A percentile compares a stretch with the other conserved stretches of the same genome.
These are phyloP conservation scores for Aspergillus tamarii DNA, from an alignment of 2,329 filamentous ascomycete species.

Conservation along the genomic window DNA sequence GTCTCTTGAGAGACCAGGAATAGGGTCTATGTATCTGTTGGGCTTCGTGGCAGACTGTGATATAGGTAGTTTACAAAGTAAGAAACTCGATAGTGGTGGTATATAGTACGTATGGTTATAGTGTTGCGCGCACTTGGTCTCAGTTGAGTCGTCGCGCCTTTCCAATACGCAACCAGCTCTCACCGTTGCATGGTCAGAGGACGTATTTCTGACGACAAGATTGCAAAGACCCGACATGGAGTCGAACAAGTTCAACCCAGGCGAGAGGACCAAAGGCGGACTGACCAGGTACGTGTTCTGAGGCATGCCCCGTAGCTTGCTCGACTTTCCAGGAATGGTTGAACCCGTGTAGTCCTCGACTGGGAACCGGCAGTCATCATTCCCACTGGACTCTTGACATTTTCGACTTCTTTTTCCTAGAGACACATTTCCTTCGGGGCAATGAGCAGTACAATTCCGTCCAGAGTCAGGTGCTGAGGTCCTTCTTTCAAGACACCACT, in stretches of 20 bases:
- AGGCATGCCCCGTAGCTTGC: neutral
- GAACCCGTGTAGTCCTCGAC: neutral
- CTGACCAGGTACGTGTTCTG: neutral
- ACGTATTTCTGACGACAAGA: constrained; percentile 36
- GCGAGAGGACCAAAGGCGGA: constrained; percentile 39
- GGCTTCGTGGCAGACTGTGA: constrained; percentile 13
- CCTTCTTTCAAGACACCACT: constrained; percentile 40
- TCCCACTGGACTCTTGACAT: neutral
- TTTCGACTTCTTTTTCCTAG: constrained; percentile 13
- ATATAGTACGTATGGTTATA: constrained; percentile 40
- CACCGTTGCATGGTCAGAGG: constrained; percentile 20
- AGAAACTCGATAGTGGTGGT: constrained; percentile 54
- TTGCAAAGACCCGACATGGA: constrained; percentile 27
- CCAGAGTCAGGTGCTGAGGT: constrained; percentile 1
- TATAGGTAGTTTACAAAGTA: constrained; percentile 43
- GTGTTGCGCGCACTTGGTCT: neutral
- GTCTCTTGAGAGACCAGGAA: constrained; percentile 27
- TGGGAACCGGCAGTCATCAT: neutral
- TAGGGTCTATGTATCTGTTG: constrained; percentile 18
- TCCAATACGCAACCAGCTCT: constrained; percentile 11
- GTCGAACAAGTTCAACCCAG: constrained; percentile 36
- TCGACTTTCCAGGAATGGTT: neutral
- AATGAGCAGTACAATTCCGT: neutral
- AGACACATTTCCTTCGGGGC: neutral
- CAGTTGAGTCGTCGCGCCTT: neutral